Evolutionary conservation across 805 yeast species (phyloP).

Genomic region (Yamadazyma nakazawae): DNA sequence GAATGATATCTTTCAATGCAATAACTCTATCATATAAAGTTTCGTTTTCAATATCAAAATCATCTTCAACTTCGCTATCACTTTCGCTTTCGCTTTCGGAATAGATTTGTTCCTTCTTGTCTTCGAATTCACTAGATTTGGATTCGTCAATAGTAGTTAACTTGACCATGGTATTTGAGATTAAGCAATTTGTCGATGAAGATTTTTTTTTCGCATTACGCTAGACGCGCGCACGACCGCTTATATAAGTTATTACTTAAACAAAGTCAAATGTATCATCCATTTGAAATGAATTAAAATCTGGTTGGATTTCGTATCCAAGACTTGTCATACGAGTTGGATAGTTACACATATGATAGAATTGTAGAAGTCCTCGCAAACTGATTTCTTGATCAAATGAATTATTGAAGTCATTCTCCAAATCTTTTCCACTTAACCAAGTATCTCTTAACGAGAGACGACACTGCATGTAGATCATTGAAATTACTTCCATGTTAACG

Average conservation of each 20-base stretch:
- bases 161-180: conserved; percentile 54
- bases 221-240: not conserved
- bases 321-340: conserved; percentile 48
- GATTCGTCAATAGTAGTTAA: conserved; percentile 71
- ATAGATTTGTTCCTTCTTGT: conserved; percentile 23
- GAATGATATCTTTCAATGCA: conserved; percentile 88
- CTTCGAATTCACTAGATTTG: conserved; percentile 38
- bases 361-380: conserved; percentile 70
- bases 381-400: conserved; percentile 87
- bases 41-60: conserved; percentile 75
- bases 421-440: conserved; percentile 83
- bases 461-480: conserved; percentile 77
- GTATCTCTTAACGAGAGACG: conserved; percentile 71
- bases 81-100: conserved; percentile 33
- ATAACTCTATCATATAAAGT: conserved; percentile 80
- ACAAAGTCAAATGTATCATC: conserved; percentile 14
- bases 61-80: conserved; percentile 62
- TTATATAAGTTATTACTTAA: not conserved
- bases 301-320: conserved; percentile 44
- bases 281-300: conserved; percentile 9
- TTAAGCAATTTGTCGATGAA: conserved; percentile 11
- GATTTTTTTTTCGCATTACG: conserved; percentile 5
- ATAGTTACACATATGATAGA: conserved; percentile 65
- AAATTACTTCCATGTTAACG: conserved; percentile 87
- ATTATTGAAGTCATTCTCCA: conserved; percentile 68